Evolutionary conservation across 179 eudicot species (phyloP).

Genomic region (Corrigiola litoralis): DNA sequence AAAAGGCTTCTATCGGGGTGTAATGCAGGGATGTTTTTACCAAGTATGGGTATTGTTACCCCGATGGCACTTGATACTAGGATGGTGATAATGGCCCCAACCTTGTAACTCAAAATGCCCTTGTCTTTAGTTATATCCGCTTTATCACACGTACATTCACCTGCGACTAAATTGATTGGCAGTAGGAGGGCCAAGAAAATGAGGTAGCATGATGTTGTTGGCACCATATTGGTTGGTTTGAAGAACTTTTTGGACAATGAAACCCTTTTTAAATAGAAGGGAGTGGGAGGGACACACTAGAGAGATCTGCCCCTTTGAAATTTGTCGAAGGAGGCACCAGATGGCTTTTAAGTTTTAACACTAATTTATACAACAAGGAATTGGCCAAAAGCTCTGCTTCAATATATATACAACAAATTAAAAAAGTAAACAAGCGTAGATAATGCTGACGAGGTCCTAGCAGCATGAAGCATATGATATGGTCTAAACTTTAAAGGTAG

Average conservation of each 20-base stretch:
- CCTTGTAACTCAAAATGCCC: conserved; percentile 11
- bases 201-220: neutral
- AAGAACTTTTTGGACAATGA: neutral
- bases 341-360: too few relatives aligned
- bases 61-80: conserved; percentile 48
- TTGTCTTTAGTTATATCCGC: conserved; percentile 4
- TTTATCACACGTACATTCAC: conserved; percentile 24
- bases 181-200: neutral
- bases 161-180: neutral
- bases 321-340: too few relatives aligned
- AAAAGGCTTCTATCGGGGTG: conserved; percentile 45
- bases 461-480: too few relatives aligned
- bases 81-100: conserved; percentile 26
- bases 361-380: too few relatives aligned
- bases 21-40: conserved; percentile 32
- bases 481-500: too few relatives aligned
- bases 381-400: too few relatives aligned
- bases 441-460: too few relatives aligned
- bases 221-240: neutral
- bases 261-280: too few relatives aligned
- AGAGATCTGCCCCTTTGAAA: too few relatives aligned
- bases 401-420: too few relatives aligned
- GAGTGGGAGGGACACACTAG: too few relatives aligned
- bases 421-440: too few relatives aligned
- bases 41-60: conserved; percentile 52